phyloP scores from a whole-genome alignment of 305 asterid genomes.

The Fraxinus floribunda region DNA sequence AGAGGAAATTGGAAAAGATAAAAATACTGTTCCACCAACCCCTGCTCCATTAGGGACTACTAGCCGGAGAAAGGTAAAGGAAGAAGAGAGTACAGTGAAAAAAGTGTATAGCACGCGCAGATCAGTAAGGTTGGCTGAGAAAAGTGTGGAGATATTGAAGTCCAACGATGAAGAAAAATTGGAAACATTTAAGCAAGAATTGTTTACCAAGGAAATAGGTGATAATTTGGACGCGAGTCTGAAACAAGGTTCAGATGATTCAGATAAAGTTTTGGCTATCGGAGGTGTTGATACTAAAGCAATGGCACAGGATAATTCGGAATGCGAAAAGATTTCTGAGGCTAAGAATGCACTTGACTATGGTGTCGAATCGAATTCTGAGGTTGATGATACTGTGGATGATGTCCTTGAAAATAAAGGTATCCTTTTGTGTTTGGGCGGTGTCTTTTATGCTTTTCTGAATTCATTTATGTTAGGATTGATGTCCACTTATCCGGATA shows the following conservation, averaged over 20 bases:
- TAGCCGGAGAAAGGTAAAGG: constrained; percentile 40
- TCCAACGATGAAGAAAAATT: constrained; percentile 21
- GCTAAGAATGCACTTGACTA: constrained; percentile 19
- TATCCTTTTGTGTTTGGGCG: neutral
- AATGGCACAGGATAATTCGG: constrained; percentile 26
- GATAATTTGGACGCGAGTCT: constrained; percentile 22
- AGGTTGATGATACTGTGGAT: constrained; percentile 7
- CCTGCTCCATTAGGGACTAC: constrained; percentile 41
- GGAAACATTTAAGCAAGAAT: constrained; percentile 31
- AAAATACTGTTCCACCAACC: constrained; percentile 32
- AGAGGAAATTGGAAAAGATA: constrained; percentile 30
- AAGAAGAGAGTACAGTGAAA: constrained; percentile 36
- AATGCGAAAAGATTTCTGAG: constrained; percentile 12
- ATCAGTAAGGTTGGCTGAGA: constrained; percentile 67
- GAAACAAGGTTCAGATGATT: constrained; percentile 23
- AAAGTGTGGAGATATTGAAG: constrained; percentile 24
- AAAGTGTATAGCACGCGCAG: constrained; percentile 48
- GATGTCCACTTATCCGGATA: neutral
- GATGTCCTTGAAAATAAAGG: constrained; percentile 19
- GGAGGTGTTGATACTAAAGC: constrained; percentile 28
- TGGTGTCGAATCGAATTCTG: neutral
- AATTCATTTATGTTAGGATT: neutral
- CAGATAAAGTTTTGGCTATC: constrained; percentile 32
- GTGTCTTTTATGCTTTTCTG: neutral
- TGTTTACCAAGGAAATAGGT: constrained; percentile 15